These are phyloP conservation scores for Corylus americana DNA, from an alignment of 306 rosid genomes.

Conservation along the genomic window DNA sequence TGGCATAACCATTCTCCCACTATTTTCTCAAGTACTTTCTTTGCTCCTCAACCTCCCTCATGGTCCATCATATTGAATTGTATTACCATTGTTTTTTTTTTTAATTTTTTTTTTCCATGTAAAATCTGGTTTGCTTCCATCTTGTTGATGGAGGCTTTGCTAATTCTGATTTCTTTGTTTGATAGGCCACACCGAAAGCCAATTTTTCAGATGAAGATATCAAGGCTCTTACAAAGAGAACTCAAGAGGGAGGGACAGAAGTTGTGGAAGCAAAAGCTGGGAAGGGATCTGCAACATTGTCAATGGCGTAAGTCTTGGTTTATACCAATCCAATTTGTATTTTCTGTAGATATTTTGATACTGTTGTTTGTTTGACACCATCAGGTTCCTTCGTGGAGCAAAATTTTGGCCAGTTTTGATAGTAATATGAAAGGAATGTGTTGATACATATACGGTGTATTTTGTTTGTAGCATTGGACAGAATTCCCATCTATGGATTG, in stretches of 20 bases:
- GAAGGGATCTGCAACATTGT: conserved; percentile 97
- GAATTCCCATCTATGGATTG: neutral
- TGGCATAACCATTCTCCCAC: conserved; percentile 91
- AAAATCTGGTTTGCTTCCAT: conserved; percentile 10
- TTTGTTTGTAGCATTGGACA: neutral
- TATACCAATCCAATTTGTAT: neutral
- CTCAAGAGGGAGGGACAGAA: conserved; percentile 99
- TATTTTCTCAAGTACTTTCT: conserved; percentile 82
- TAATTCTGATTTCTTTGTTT: conserved; percentile 15
- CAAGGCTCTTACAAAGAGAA: conserved; percentile 81
- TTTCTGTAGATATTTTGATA: neutral
- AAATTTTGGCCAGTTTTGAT: too few species aligned
- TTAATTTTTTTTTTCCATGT: neutral
- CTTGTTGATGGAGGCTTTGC: conserved; percentile 16
- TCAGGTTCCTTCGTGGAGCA: neutral
- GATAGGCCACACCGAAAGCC: conserved; percentile 81
- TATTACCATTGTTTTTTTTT: neutral
- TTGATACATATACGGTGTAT: neutral
- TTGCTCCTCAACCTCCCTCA: neutral
- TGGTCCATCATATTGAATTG: neutral
- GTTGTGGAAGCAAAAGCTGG: conserved; percentile 99
- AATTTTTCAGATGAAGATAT: conserved; percentile 68
- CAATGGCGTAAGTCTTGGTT: conserved; percentile 87
- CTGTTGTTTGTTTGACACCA: neutral
- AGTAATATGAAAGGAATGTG: too few species aligned